A percentile compares a stretch with the other conserved stretches of the same genome.
Conservation (phyloP, 176 grass and related monocot genomes). For the Oryza brachyantha region DNA sequence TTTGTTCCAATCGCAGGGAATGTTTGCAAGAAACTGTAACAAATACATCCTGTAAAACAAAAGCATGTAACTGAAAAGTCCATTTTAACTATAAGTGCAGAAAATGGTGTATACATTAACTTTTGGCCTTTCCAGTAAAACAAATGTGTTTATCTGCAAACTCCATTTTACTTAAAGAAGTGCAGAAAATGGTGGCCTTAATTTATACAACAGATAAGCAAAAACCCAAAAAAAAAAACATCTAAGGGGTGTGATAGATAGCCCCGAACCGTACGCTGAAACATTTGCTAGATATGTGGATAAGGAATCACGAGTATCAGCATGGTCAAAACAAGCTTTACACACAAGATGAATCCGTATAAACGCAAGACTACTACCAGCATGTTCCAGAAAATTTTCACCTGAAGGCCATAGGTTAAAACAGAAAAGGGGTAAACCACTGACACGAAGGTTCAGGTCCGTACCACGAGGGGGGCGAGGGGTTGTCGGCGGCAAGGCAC, state of each 20-base stretch:
- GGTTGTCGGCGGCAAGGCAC: conserved; percentile 41
- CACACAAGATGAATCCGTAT: neutral
- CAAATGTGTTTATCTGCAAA: neutral
- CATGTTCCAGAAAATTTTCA: neutral
- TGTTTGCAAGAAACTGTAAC: neutral
- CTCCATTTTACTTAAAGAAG: neutral
- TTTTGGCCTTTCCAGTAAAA: neutral
- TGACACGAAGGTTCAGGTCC: neutral
- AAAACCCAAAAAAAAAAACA: neutral
- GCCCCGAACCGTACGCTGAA: neutral
- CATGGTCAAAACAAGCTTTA: neutral
- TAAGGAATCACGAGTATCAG: neutral
- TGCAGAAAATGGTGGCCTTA: neutral
- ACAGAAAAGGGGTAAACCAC: neutral
- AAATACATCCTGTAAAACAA: neutral
- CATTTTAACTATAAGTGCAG: neutral
- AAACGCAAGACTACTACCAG: neutral
- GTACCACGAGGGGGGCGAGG: conserved; percentile 66
- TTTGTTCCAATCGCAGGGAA: neutral
- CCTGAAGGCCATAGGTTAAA: neutral
- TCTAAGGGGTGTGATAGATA: neutral
- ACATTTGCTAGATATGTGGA: neutral
- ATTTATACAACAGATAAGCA: neutral
- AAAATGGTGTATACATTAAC: neutral
- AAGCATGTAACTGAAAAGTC: neutral